phyloP scores from a whole-genome alignment of 75 land plant genomes.

The Adiantum capillusveneris region DNA sequence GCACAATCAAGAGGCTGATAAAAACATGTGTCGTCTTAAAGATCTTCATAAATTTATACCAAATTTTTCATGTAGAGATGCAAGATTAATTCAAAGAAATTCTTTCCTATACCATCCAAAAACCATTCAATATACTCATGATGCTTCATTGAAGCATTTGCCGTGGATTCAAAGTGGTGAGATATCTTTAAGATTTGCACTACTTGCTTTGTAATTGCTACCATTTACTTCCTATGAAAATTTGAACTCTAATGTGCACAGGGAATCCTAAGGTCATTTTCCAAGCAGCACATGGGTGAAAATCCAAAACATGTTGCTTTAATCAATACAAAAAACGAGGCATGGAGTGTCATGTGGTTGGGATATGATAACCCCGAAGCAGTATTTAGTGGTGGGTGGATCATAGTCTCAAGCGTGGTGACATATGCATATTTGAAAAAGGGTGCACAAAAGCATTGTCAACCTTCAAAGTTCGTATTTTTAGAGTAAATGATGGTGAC shows the following conservation, averaged over 20 bases:
- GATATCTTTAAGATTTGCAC: background rate
- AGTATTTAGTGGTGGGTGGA: conserved; percentile 1
- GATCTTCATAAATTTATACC: too few relatives aligned
- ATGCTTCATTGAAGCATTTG: background rate
- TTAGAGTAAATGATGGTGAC: background rate
- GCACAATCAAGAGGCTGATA: too few relatives aligned
- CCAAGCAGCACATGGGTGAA: background rate
- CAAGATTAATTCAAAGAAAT: too few relatives aligned
- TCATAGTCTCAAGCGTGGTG: background rate
- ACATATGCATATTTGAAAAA: conserved; percentile 2
- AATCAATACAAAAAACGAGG: background rate
- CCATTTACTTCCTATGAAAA: background rate
- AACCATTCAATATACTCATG: background rate
- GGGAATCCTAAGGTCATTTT: background rate
- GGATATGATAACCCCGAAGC: background rate
- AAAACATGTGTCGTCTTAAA: too few relatives aligned
- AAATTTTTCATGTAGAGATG: too few relatives aligned
- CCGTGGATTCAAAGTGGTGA: background rate
- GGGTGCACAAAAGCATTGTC: background rate
- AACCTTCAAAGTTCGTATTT: background rate
- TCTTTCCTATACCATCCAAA: background rate
- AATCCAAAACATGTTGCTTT: background rate
- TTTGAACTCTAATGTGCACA: background rate
- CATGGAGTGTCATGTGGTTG: background rate
- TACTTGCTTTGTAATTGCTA: background rate